Conservation (phyloP, 148 eudicot genomes). For the Silene uniflora region DNA sequence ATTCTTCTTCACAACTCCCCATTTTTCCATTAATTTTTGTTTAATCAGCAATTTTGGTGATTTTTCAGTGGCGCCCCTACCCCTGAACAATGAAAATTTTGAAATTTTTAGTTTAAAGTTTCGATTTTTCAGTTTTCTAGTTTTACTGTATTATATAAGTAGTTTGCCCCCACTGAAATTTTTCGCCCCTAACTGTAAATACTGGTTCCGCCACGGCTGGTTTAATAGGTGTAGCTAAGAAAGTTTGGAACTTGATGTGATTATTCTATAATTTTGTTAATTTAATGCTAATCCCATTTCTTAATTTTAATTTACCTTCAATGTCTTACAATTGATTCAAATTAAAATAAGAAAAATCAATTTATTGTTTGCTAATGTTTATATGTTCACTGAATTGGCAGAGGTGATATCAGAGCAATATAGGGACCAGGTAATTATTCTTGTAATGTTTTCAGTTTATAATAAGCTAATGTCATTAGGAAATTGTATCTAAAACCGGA, state of each 20-base stretch:
- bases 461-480: background rate
- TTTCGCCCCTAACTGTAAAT: no score
- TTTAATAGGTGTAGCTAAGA: background rate
- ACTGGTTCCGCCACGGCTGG: no score
- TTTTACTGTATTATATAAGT: no score
- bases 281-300: background rate
- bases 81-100: no score
- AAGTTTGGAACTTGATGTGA: background rate
- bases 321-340: background rate
- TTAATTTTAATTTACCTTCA: background rate
- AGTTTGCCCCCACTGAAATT: no score
- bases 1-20: background rate
- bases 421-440: constrained; percentile 52
- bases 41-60: no score
- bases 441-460: background rate
- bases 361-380: constrained; percentile 11
- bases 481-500: background rate
- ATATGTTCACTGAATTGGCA: constrained; percentile 25
- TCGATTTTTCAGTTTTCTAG: no score
- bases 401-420: constrained; percentile 52
- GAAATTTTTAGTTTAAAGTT: no score
- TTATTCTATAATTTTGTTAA: background rate
- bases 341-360: background rate
- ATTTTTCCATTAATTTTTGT: background rate
- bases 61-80: no score